phyloP scores from a whole-genome alignment of 2,329 filamentous ascomycete species.

The Polychaeton citri region DNA sequence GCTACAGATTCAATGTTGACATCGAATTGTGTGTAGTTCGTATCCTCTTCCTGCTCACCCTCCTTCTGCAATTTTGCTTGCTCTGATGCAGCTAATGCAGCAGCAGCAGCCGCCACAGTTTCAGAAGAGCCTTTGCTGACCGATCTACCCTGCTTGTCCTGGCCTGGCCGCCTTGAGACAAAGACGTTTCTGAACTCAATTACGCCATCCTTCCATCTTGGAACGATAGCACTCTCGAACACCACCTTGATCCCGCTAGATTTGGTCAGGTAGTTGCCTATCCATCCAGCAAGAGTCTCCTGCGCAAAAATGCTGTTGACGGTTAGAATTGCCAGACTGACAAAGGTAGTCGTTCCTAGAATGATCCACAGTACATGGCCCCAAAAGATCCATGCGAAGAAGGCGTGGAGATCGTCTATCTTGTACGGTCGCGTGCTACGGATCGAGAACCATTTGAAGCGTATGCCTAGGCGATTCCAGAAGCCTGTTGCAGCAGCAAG shows the following conservation, averaged over 20 bases:
- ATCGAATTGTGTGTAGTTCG: slow-evolving; percentile 96
- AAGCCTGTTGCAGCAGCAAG: slow-evolving; percentile 85
- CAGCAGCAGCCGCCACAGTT: slow-evolving; percentile 72
- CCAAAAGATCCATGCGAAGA: slow-evolving; percentile 87
- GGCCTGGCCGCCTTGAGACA: slow-evolving; percentile 78
- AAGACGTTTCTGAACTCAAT: slow-evolving; percentile 97
- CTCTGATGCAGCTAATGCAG: slow-evolving; percentile 47
- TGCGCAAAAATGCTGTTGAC: slow-evolving; percentile 97
- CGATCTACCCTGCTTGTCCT: slow-evolving; percentile 37
- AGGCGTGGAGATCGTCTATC: slow-evolving; percentile 87
- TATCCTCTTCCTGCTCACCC: slow-evolving; percentile 63
- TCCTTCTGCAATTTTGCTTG: slow-evolving; percentile 30
- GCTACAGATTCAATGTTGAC: slow-evolving; percentile 90
- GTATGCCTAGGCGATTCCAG: slow-evolving; percentile 76
- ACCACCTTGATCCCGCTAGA: slow-evolving; percentile 88
- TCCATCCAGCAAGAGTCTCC: slow-evolving; percentile 85
- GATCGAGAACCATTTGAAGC: slow-evolving; percentile 97
- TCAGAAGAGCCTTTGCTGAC: slow-evolving; percentile 86
- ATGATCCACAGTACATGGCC: slow-evolving; percentile 92
- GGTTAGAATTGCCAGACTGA: slow-evolving; percentile 76
- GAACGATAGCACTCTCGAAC: slow-evolving; percentile 95
- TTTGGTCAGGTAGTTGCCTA: slow-evolving; percentile 89
- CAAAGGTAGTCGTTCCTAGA: slow-evolving; percentile 94
- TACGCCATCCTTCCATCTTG: slow-evolving; percentile 86
- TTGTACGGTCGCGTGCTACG: slow-evolving; percentile 89